phyloP scores from a whole-genome alignment of 345 rosid genomes.

The Brassica napus region Da-Ae NC_063438.1:22050501-22051000 shows the following conservation, averaged over 20 bases:
- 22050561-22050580: not conserved
- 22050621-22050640: not conserved
- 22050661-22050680: not conserved
- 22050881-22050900: not conserved
- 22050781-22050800: not conserved
- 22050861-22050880: not conserved
- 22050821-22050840: not conserved
- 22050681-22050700: not conserved
- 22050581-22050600: not conserved
- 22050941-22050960: slow-evolving; percentile 34
- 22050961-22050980: slow-evolving; percentile 27
- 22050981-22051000: not conserved
- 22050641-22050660: not conserved
- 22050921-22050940: too few relatives aligned
- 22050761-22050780: too few relatives aligned
- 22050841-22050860: not conserved
- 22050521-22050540: not conserved
- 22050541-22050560: not conserved
- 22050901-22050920: not conserved
- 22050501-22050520: not conserved
- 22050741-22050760: not conserved
- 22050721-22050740: not conserved
- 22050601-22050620: not conserved
- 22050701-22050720: not conserved
- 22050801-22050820: not conserved